These are phyloP conservation scores for Hypoxylon sp. DNA, from an alignment of 2,329 filamentous ascomycete species.

Conservation along the genomic window DNA sequence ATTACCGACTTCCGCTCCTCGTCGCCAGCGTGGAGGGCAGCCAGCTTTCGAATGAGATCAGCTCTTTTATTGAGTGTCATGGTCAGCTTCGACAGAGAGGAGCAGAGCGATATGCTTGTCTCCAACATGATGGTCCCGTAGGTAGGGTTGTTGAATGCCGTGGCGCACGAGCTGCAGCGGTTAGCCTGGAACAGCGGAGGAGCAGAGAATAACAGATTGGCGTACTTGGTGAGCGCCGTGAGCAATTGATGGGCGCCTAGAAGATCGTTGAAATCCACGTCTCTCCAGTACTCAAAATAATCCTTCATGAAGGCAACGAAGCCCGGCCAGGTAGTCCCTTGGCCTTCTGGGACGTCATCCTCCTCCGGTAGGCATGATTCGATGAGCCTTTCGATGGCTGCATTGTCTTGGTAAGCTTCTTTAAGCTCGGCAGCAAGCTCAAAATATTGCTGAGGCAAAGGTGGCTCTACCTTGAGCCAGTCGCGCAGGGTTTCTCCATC, in stretches of 20 bases:
- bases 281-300: constrained; percentile 83
- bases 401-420: constrained; percentile 63
- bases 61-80: constrained; percentile 86
- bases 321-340: constrained; percentile 77
- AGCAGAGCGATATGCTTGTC: constrained; percentile 84
- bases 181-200: constrained; percentile 13
- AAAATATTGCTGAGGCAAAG: constrained; percentile 74
- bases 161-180: constrained; percentile 76
- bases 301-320: constrained; percentile 84
- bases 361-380: constrained; percentile 73
- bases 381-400: constrained; percentile 72
- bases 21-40: constrained; percentile 66
- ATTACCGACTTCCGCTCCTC: constrained; percentile 82
- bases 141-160: constrained; percentile 81
- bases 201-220: constrained; percentile 30
- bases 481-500: constrained; percentile 74
- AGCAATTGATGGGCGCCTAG: constrained; percentile 80
- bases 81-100: constrained; percentile 82
- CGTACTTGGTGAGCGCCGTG: constrained; percentile 79
- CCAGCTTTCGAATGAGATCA: constrained; percentile 77
- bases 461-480: constrained; percentile 81
- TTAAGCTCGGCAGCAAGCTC: constrained; percentile 76
- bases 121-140: constrained; percentile 86
- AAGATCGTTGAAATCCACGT: constrained; percentile 81
- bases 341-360: constrained; percentile 71